Conservation (phyloP, 2,329 filamentous ascomycete genomes). For the Fusarium sacchari region DNA sequence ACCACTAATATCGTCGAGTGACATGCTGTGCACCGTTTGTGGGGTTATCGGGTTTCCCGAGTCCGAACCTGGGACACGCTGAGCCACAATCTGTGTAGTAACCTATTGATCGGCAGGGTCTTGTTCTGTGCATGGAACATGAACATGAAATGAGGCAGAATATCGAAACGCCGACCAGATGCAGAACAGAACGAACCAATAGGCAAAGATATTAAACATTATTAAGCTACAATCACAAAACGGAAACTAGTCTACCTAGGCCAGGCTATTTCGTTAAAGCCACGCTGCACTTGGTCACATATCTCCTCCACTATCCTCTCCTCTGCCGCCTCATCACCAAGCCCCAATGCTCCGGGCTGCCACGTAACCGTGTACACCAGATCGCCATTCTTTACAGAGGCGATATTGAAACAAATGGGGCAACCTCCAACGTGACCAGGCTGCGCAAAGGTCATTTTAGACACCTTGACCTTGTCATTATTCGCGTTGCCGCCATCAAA, state of each 20-base stretch:
- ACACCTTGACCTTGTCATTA: constrained; percentile 9
- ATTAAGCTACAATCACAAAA: neutral
- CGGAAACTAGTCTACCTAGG: constrained; percentile 13
- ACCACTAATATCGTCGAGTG: constrained; percentile 24
- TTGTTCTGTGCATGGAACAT: neutral
- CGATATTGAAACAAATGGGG: constrained; percentile 37
- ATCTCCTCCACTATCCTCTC: constrained; percentile 32
- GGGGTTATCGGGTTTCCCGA: constrained; percentile 9
- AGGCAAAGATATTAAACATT: neutral
- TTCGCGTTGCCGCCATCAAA: constrained; percentile 8
- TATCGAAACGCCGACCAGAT: neutral
- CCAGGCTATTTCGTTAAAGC: constrained; percentile 26
- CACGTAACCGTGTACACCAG: constrained; percentile 40
- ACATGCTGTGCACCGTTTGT: constrained; percentile 12
- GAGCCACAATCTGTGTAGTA: constrained; percentile 19
- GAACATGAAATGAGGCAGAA: constrained; percentile 3
- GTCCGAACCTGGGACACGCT: constrained; percentile 7
- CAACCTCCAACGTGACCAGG: constrained; percentile 31
- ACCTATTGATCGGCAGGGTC: constrained; percentile 23
- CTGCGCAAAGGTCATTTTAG: constrained; percentile 39
- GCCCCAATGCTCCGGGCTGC: constrained; percentile 37
- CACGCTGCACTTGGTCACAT: constrained; percentile 20
- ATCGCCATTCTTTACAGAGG: constrained; percentile 29
- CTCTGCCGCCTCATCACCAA: constrained; percentile 28
- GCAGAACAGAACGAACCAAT: neutral